phyloP scores from a whole-genome alignment of 2,329 filamentous ascomycete species.

The Fusarium solani-melongenae region DNA sequence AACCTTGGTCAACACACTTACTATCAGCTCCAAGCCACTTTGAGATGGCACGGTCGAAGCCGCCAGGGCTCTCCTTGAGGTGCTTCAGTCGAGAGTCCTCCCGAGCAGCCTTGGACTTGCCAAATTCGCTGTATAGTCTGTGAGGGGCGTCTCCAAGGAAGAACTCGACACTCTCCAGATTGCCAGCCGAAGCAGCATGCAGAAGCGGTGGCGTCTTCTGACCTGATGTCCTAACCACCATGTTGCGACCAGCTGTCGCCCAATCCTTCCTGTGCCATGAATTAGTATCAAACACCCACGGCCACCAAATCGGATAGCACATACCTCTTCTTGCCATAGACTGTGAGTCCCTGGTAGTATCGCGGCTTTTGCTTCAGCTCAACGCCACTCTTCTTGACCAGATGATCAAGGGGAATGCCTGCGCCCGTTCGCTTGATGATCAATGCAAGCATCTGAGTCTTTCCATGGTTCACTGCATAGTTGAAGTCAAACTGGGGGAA shows the following conservation, averaged over 20 bases:
- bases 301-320: background rate
- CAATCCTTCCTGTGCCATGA: conserved; percentile 67
- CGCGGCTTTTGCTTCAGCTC: conserved; percentile 72
- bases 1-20: conserved; percentile 51
- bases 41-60: conserved; percentile 71
- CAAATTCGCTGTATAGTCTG: conserved; percentile 76
- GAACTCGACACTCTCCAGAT: conserved; percentile 78
- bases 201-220: conserved; percentile 68
- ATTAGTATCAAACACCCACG: conserved; percentile 22
- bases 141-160: conserved; percentile 78
- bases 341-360: conserved; percentile 81
- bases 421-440: conserved; percentile 75
- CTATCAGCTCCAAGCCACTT: conserved; percentile 71
- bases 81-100: conserved; percentile 72
- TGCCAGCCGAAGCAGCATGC: conserved; percentile 65
- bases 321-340: conserved; percentile 76
- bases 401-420: conserved; percentile 74
- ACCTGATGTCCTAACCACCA: conserved; percentile 53
- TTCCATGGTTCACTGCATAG: conserved; percentile 58
- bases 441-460: conserved; percentile 67
- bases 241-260: conserved; percentile 70
- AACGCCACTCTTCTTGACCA: conserved; percentile 74
- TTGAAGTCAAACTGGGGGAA: conserved; percentile 57
- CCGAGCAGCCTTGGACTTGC: conserved; percentile 65
- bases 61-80: conserved; percentile 68